phyloP scores from a whole-genome alignment of 2,329 filamentous ascomycete genomes.

The Aspergillus candidus region DNA sequence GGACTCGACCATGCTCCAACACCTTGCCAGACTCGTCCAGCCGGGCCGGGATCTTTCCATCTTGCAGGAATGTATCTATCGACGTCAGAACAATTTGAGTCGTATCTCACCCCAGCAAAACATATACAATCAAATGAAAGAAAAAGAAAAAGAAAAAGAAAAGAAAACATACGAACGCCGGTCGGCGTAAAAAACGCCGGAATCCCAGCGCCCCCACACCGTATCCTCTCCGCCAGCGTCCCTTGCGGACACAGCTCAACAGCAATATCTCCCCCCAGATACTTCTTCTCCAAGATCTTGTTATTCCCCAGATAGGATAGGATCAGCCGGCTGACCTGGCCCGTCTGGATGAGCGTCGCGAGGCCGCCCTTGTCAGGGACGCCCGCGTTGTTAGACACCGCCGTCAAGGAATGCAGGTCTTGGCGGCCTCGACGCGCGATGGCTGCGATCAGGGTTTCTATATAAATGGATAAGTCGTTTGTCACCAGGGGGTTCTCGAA shows the following conservation, averaged over 20 bases:
- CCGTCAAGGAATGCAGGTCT: constrained; percentile 55
- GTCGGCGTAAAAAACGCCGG: constrained; percentile 77
- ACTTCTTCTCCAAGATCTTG: constrained; percentile 68
- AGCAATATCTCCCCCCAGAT: constrained; percentile 66
- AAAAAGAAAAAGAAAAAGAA: background rate
- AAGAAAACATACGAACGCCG: constrained; percentile 51
- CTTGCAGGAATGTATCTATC: constrained; percentile 32
- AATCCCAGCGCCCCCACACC: constrained; percentile 68
- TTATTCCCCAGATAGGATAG: constrained; percentile 73
- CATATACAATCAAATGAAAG: background rate
- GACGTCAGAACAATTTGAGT: background rate
- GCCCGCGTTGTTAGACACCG: constrained; percentile 76
- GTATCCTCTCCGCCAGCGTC: constrained; percentile 45
- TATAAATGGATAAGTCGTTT: background rate
- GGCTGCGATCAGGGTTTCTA: constrained; percentile 66
- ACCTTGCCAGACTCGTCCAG: constrained; percentile 78
- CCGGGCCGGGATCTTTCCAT: constrained; percentile 57
- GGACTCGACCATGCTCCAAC: constrained; percentile 59
- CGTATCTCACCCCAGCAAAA: no score
- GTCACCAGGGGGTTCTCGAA: background rate
- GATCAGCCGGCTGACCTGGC: constrained; percentile 66
- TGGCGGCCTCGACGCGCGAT: constrained; percentile 56
- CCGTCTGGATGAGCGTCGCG: constrained; percentile 60
- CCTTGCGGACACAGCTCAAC: constrained; percentile 73
- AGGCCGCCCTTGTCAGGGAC: constrained; percentile 62